phyloP scores from a whole-genome alignment of 306 rosid genomes.

The Trifolium dubium region DNA sequence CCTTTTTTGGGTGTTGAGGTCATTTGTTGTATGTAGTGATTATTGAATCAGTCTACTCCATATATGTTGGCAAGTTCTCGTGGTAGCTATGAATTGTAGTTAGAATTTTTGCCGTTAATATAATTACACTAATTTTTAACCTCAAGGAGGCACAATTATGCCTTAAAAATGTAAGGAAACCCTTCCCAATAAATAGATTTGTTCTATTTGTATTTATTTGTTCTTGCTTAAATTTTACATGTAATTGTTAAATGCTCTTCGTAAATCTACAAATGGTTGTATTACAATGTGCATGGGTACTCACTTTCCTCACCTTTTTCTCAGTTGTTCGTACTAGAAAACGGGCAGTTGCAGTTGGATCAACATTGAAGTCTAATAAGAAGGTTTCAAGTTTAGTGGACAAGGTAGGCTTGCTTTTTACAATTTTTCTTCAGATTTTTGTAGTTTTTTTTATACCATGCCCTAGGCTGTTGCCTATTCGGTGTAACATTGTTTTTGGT shows the following conservation, averaged over 20 bases:
- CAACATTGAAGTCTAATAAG: constrained; percentile 89
- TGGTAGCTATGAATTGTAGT: constrained; percentile 4
- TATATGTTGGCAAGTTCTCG: not conserved
- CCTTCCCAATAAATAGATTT: not conserved
- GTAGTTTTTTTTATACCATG: not conserved
- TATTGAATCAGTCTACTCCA: constrained; percentile 20
- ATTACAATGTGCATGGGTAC: constrained; percentile 15
- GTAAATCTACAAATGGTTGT: constrained; percentile 3
- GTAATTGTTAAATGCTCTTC: constrained; percentile 4
- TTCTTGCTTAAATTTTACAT: constrained; percentile 27
- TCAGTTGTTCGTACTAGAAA: constrained; percentile 71
- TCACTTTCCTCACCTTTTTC: constrained; percentile 32
- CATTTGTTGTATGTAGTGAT: constrained; percentile 19
- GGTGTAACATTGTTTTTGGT: constrained; percentile 8
- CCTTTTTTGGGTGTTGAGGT: constrained; percentile 24
- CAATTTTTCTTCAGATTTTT: not conserved
- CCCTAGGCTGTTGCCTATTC: not conserved
- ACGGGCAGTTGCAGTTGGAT: constrained; percentile 70
- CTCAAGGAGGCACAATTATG: not conserved
- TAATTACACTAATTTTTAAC: not conserved
- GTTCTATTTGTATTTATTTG: constrained; percentile 1
- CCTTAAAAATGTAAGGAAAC: not conserved
- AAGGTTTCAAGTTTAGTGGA: constrained; percentile 91
- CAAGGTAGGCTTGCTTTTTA: constrained; percentile 56
- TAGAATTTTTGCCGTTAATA: not conserved